Percentiles rank a stretch among this genome's conserved stretches.
Conservation (phyloP, 2,329 filamentous ascomycete genomes). For the Ophiostoma himal-ulmi region DNA sequence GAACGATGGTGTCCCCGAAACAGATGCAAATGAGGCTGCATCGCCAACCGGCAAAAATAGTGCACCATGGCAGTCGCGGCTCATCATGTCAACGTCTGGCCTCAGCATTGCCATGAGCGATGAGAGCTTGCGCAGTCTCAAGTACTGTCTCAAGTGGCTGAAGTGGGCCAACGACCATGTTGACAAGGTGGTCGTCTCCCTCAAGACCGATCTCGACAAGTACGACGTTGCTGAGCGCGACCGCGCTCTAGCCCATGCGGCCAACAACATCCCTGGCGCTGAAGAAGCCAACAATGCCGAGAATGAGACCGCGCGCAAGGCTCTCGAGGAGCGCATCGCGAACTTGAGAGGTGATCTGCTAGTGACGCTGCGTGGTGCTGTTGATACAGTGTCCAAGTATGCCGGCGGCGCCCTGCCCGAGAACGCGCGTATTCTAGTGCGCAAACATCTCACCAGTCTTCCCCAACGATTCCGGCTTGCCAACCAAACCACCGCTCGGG, state of each 20-base stretch:
- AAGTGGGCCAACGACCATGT: constrained; percentile 78
- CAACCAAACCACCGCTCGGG: constrained; percentile 36
- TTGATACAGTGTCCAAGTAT: constrained; percentile 80
- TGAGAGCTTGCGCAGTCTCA: constrained; percentile 75
- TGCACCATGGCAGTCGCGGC: constrained; percentile 65
- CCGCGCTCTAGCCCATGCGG: constrained; percentile 27
- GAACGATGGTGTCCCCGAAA: background rate
- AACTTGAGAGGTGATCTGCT: constrained; percentile 65
- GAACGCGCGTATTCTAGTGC: constrained; percentile 77
- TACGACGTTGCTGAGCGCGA: constrained; percentile 52
- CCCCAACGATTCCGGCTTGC: constrained; percentile 73
- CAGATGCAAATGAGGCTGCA: constrained; percentile 18
- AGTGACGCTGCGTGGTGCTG: constrained; percentile 71
- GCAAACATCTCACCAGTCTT: constrained; percentile 74
- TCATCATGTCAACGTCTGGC: constrained; percentile 86
- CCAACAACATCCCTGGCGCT: constrained; percentile 25
- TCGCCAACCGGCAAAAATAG: background rate
- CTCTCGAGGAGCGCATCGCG: constrained; percentile 59
- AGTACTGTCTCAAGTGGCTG: constrained; percentile 76
- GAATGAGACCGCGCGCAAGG: constrained; percentile 36
- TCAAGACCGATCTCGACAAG: constrained; percentile 72
- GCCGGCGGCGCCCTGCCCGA: constrained; percentile 87
- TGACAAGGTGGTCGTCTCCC: constrained; percentile 63
- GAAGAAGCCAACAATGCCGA: background rate
- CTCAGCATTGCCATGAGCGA: constrained; percentile 88